Evolutionary conservation across 1,284 basidiomycete genomes (phyloP), one percentile per base, ranked within the genome.

Genomic region (Microbotryum silenes-acaulis): DNA sequence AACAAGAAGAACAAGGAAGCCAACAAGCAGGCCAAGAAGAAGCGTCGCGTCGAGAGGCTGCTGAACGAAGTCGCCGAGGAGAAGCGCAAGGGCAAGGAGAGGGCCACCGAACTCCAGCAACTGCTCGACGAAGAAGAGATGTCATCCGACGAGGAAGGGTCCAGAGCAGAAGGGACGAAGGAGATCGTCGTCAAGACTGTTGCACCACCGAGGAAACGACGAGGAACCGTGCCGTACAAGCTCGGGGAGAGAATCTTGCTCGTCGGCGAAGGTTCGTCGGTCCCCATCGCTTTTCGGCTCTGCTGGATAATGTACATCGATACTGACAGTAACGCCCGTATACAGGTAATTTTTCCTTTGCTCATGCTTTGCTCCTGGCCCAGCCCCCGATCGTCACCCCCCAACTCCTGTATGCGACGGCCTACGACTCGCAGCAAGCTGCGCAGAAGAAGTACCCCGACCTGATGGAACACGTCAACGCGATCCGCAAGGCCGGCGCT

Each of bases 401-500:
- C 46, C 77, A 79, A 62, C 78, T 91, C 23, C 77, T 97, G 50
- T 84, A 87, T 3, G 90, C 94, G 1, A 97, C 94, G 1, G 83
- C 89, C 1, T 92, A 88, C 74, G 94, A 98, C 76, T 79, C 81
- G 0, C 85, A 93, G 73, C 78, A 82, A 3, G 82, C 83, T 50
- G 91, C 89, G 69, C 86, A 82, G 69, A 75, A 80, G 25, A 97
- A 97, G 75, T 97, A 97, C 74, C 85, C 89, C 0, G 89, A 89
- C 64, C 85, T 89, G 0, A 67, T 77, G 58, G 80, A 75, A 7
- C 63, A 65, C 61, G 52, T 67, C 55, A 44, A 52, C 6, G 61
- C 65, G 2, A 75, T 96, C 44, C 78, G 79, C 51, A 78, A 78
- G 29, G 79, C 79, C 16, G 88, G 90, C 0, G 86, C 82, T 2